Percentiles rank a stretch among this genome's conserved stretches.
Conservation (phyloP, 768 basidiomycete species). For the Macrocybe gigantea region DNA sequence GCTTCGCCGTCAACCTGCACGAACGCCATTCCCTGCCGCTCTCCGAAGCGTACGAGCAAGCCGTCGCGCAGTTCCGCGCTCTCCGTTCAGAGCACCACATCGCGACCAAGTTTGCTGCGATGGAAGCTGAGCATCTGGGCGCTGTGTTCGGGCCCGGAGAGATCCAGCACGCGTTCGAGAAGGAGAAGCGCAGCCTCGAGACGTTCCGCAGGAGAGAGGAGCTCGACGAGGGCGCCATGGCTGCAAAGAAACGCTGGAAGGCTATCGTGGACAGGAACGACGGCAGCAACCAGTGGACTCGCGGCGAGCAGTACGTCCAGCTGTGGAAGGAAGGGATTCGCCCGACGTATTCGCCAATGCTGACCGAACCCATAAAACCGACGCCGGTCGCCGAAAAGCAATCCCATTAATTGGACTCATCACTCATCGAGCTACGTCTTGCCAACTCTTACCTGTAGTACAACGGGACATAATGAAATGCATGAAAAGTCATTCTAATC, state of each 20-base stretch:
- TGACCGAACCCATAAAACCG: conserved; percentile 33
- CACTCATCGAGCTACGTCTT: background rate
- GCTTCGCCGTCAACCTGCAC: conserved; percentile 77
- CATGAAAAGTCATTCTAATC: conserved; percentile 3
- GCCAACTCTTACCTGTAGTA: background rate
- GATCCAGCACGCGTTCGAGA: conserved; percentile 53
- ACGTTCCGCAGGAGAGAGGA: conserved; percentile 53
- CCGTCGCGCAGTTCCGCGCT: conserved; percentile 82
- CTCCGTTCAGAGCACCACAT: conserved; percentile 83
- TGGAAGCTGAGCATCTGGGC: conserved; percentile 78
- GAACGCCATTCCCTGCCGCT: conserved; percentile 56
- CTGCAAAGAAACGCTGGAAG: conserved; percentile 75
- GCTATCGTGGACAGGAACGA: conserved; percentile 46
- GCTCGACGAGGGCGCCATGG: conserved; percentile 52
- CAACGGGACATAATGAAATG: conserved; percentile 14
- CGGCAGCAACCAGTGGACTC: conserved; percentile 56
- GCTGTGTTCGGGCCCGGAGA: conserved; percentile 55
- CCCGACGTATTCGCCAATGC: conserved; percentile 56
- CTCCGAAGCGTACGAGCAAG: conserved; percentile 72
- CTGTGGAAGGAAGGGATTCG: conserved; percentile 67
- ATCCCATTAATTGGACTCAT: no score
- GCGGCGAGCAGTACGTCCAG: conserved; percentile 65
- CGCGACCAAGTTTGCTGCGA: conserved; percentile 64
- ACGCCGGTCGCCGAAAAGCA: no score
- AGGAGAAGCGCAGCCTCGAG: conserved; percentile 56